Evolutionary conservation across 169 alveolate species (phyloP).

Genomic region (Amoebophrya sp.): DNA sequence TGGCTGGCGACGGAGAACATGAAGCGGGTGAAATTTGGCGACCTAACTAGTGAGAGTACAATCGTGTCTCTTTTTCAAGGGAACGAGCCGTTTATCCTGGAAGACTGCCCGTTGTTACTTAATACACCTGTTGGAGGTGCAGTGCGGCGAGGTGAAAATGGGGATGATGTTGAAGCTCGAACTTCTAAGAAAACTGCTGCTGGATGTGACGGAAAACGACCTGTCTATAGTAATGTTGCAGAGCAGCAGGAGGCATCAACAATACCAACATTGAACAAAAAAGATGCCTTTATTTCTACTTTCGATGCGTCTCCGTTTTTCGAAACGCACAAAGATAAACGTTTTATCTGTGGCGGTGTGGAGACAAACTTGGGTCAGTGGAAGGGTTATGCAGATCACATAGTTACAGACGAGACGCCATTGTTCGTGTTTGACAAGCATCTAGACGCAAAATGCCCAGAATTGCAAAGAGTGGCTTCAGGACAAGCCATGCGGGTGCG

Average conservation of each 20-base stretch:
- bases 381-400: background rate
- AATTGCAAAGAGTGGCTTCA: background rate
- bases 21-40: background rate
- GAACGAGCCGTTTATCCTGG: background rate
- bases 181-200: too few species aligned
- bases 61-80: too few species aligned
- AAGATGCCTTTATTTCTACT: too few species aligned
- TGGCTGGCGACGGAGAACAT: background rate
- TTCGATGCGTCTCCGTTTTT: background rate
- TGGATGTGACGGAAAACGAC: too few species aligned
- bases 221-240: too few species aligned
- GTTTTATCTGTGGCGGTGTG: background rate
- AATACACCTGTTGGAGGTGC: background rate
- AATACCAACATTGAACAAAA: too few species aligned
- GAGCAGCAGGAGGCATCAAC: too few species aligned
- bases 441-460: background rate
- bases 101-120: background rate
- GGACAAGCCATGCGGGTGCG: background rate
- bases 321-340: background rate
- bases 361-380: background rate
- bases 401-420: slow-evolving; percentile 24
- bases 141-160: background rate
- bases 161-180: background rate
- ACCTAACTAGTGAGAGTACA: background rate
- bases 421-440: slow-evolving; percentile 29